These are phyloP conservation scores for Hansenula lynferdii DNA, from an alignment of 1,139 yeast species.

Conservation along the genomic window DNA sequence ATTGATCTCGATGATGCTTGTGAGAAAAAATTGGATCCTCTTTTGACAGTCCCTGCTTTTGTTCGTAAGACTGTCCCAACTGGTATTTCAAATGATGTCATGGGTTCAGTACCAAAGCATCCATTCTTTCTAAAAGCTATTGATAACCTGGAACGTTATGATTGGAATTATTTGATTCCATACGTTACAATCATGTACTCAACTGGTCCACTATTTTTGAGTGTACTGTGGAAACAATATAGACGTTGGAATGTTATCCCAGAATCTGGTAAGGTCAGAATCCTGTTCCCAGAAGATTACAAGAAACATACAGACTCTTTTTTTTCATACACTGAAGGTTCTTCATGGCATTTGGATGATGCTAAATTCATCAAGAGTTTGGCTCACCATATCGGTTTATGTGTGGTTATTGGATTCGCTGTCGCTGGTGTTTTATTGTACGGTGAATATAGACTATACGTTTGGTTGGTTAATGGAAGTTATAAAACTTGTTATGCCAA, in stretches of 20 bases:
- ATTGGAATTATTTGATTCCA: constrained; percentile 72
- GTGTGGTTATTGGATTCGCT: constrained; percentile 63
- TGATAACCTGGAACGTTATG: constrained; percentile 56
- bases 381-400: constrained; percentile 64
- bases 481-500: constrained; percentile 15
- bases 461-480: constrained; percentile 28
- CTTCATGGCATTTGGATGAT: constrained; percentile 88
- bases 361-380: constrained; percentile 69
- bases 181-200: constrained; percentile 90
- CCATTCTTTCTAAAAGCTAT: constrained; percentile 77
- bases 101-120: constrained; percentile 86
- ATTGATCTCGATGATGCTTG: constrained; percentile 92
- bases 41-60: constrained; percentile 78
- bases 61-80: constrained; percentile 86
- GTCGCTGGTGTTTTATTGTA: constrained; percentile 53
- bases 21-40: constrained; percentile 68
- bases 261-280: constrained; percentile 56
- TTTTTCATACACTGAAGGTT: constrained; percentile 70
- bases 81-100: constrained; percentile 88
- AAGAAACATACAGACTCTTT: constrained; percentile 54
- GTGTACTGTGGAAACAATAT: constrained; percentile 85
- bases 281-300: constrained; percentile 69
- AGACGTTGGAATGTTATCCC: constrained; percentile 68
- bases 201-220: constrained; percentile 86
- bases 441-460: constrained; percentile 59